A percentile compares a stretch with the other conserved stretches of the same genome.
Conservation (phyloP, 2,329 filamentous ascomycete species). For the Hymenoscyphus fructigenus region DNA sequence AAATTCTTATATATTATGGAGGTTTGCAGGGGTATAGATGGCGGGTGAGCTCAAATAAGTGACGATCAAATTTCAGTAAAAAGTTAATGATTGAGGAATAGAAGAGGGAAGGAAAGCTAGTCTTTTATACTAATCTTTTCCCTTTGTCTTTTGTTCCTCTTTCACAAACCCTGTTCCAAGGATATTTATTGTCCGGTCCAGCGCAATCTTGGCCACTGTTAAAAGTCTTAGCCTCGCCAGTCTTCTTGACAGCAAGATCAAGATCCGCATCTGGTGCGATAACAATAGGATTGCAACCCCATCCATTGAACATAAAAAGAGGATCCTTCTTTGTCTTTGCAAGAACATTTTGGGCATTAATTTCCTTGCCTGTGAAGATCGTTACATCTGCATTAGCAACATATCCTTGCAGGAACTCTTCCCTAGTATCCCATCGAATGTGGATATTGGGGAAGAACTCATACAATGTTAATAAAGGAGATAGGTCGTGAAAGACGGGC, state of each 20-base stretch:
- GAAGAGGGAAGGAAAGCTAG: too few relatives aligned
- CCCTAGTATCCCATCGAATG: neutral
- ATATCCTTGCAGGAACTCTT: slow-evolving; percentile 1
- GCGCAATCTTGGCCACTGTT: slow-evolving; percentile 7
- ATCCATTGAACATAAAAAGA: slow-evolving; percentile 5
- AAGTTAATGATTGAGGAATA: too few relatives aligned
- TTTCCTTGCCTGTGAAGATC: slow-evolving; percentile 5
- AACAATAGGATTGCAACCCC: slow-evolving; percentile 5
- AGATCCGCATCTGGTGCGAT: neutral
- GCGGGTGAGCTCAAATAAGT: too few relatives aligned
- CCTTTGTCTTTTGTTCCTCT: too few relatives aligned
- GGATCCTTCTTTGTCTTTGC: slow-evolving; percentile 1
- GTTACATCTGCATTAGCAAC: slow-evolving; percentile 7
- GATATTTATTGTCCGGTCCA: slow-evolving; percentile 5
- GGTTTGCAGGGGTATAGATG: too few relatives aligned
- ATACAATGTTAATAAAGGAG: neutral
- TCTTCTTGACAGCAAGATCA: neutral
- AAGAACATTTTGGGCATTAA: neutral
- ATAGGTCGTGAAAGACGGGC: neutral
- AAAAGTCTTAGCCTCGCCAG: slow-evolving; percentile 1
- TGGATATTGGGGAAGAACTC: slow-evolving; percentile 1
- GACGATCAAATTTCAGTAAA: too few relatives aligned
- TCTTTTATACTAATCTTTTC: too few relatives aligned
- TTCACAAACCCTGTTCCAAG: too few relatives aligned
- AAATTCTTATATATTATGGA: too few relatives aligned